Percentiles rank a stretch among this genome's conserved stretches.
Evolutionary conservation across 306 rosid genomes (phyloP).

Genomic region (Castanea crenata): DNA sequence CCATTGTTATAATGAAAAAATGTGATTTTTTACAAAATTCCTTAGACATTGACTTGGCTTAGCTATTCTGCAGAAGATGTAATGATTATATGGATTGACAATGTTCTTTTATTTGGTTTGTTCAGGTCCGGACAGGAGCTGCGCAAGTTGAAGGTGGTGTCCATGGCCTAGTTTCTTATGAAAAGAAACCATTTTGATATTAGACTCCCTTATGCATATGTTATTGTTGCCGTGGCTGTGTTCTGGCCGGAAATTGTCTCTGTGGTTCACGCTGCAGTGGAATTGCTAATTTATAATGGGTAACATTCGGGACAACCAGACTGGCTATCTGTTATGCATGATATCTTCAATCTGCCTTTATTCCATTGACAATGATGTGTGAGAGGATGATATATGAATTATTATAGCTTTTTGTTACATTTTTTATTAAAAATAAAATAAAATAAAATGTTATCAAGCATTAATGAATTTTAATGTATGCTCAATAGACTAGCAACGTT

Average conservation of each 20-base stretch:
- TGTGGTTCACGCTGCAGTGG: neutral
- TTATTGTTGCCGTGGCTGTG: neutral
- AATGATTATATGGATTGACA: neutral
- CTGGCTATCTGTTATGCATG: neutral
- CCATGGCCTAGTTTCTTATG: conserved; percentile 83
- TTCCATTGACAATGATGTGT: neutral
- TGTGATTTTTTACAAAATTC: neutral
- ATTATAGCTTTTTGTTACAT: neutral
- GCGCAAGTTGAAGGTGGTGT: conserved; percentile 96
- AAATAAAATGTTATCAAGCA: too few species aligned
- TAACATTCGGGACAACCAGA: neutral
- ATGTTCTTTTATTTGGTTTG: conserved; percentile 5
- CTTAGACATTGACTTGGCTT: neutral
- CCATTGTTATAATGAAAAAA: neutral
- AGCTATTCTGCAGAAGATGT: conserved; percentile 3
- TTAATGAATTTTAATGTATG: too few species aligned
- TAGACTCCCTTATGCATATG: neutral
- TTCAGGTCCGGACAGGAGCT: conserved; percentile 86
- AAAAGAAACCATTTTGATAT: conserved; percentile 73
- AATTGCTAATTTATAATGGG: neutral
- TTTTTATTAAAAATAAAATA: neutral
- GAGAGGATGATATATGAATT: neutral
- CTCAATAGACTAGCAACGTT: too few species aligned
- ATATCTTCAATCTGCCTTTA: neutral
- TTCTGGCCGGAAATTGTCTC: neutral